Evolutionary conservation across 208 protist species (phyloP).

Genomic region (Acanthamoeba healyi): DNA sequence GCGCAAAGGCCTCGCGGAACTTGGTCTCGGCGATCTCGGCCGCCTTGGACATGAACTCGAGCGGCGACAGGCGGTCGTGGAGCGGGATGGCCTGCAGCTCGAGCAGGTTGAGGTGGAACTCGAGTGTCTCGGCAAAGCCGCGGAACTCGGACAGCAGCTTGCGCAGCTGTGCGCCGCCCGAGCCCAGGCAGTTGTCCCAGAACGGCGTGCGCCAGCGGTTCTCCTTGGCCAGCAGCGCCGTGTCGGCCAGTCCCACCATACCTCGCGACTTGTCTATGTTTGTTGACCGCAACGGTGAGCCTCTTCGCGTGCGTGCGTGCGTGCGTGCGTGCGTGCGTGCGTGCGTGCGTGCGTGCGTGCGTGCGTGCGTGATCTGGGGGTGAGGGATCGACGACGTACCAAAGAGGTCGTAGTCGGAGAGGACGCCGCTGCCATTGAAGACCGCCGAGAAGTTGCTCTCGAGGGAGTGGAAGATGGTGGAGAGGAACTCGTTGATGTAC

Average conservation of each 20-base stretch:
- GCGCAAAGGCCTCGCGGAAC: constrained; percentile 41
- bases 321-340: no score
- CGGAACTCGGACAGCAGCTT: constrained; percentile 64
- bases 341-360: no score
- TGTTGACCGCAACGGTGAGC: neutral
- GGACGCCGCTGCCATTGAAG: neutral
- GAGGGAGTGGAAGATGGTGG: constrained; percentile 34
- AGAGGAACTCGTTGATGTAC: constrained; percentile 50
- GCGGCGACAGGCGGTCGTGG: neutral
- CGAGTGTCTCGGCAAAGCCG: constrained; percentile 12
- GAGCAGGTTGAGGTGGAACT: constrained; percentile 13
- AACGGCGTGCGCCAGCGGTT: constrained; percentile 29
- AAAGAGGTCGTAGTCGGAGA: constrained; percentile 52
- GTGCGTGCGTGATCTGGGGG: neutral
- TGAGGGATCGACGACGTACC: neutral
- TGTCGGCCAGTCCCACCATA: constrained; percentile 34
- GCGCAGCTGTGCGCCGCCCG: constrained; percentile 58
- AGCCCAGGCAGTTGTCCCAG: constrained; percentile 33
- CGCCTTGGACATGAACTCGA: constrained; percentile 43
- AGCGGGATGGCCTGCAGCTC: constrained; percentile 48
- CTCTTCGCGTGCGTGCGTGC: no score
- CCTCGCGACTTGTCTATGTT: constrained; percentile 3
- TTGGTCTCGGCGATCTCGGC: constrained; percentile 64
- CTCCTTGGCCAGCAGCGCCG: constrained; percentile 8
- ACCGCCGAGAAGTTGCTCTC: constrained; percentile 62